Evolutionary conservation across 2,329 filamentous ascomycete genomes (phyloP).

Genomic region (Arthrinium phaeospermum): DNA sequence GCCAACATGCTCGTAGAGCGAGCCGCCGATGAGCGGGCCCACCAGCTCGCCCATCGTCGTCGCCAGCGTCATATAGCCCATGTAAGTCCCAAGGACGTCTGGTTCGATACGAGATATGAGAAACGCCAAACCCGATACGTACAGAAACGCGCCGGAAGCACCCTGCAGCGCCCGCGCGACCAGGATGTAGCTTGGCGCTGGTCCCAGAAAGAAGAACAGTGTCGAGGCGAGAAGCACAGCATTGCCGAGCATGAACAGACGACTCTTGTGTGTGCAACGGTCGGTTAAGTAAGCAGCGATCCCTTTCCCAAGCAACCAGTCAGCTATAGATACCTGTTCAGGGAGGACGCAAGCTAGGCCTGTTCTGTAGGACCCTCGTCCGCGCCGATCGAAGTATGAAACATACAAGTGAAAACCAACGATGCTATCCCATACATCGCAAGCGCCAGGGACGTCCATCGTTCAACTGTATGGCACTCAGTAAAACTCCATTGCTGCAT

Average conservation of each 20-base stretch:
- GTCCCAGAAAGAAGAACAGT: not conserved
- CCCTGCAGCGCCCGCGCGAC: not conserved
- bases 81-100: not conserved
- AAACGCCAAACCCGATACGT: not conserved
- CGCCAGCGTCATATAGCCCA: not conserved
- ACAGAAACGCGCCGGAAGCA: not conserved
- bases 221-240: not conserved
- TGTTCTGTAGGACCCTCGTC: too few relatives aligned
- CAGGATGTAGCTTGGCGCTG: not conserved
- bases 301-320: not conserved
- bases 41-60: not conserved
- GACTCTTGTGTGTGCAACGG: not conserved
- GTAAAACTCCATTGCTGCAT: not conserved
- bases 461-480: not conserved
- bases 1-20: not conserved
- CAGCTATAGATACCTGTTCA: not conserved
- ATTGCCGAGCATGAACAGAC: not conserved
- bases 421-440: conserved; percentile 8
- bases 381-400: too few relatives aligned
- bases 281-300: not conserved
- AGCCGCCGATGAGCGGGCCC: not conserved
- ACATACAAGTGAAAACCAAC: not conserved
- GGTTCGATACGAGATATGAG: not conserved
- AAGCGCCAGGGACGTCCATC: not conserved
- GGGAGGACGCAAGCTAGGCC: too few relatives aligned